Conservation (phyloP, 2,329 filamentous ascomycete genomes). For the Cladosporium halotolerans region DNA sequence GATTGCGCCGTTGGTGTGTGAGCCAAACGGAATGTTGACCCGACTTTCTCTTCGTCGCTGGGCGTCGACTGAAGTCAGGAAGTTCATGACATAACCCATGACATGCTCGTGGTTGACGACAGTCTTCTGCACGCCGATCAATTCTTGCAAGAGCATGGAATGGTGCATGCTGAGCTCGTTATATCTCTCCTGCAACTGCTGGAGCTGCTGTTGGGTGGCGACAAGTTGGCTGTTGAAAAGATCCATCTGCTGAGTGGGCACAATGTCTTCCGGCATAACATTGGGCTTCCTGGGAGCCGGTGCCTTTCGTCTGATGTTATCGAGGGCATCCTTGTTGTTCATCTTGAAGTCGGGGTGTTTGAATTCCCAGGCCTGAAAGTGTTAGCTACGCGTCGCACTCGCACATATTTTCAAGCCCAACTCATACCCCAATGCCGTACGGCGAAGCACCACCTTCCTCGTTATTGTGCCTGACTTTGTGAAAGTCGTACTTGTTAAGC, state of each 20-base stretch:
- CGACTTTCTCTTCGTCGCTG: slow-evolving; percentile 59
- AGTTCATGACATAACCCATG: slow-evolving; percentile 65
- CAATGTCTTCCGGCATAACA: slow-evolving; percentile 61
- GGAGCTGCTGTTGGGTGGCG: slow-evolving; percentile 87
- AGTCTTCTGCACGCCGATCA: slow-evolving; percentile 61
- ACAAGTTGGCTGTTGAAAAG: slow-evolving; percentile 81
- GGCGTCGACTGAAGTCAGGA: slow-evolving; percentile 58
- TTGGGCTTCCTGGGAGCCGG: slow-evolving; percentile 76
- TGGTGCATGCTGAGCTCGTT: slow-evolving; percentile 67
- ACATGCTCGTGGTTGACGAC: slow-evolving; percentile 66
- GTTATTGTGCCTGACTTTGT: slow-evolving; percentile 90
- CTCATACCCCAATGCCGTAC: slow-evolving; percentile 68
- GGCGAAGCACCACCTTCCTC: slow-evolving; percentile 77
- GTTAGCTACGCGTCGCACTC: slow-evolving; percentile 25
- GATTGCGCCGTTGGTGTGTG: slow-evolving; percentile 21
- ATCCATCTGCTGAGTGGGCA: slow-evolving; percentile 80
- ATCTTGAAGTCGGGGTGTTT: slow-evolving; percentile 94
- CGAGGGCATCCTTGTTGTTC: slow-evolving; percentile 91
- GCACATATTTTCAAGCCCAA: background rate
- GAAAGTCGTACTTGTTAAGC: slow-evolving; percentile 64
- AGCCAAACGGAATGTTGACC: slow-evolving; percentile 35
- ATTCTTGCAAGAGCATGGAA: slow-evolving; percentile 57
- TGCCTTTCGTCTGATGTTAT: slow-evolving; percentile 93
- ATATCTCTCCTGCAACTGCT: slow-evolving; percentile 77
- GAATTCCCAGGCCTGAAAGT: slow-evolving; percentile 78